Base-by-base conservation (phyloP, 2,329 filamentous ascomycete species). In the Fusarium lateritium region DNA sequence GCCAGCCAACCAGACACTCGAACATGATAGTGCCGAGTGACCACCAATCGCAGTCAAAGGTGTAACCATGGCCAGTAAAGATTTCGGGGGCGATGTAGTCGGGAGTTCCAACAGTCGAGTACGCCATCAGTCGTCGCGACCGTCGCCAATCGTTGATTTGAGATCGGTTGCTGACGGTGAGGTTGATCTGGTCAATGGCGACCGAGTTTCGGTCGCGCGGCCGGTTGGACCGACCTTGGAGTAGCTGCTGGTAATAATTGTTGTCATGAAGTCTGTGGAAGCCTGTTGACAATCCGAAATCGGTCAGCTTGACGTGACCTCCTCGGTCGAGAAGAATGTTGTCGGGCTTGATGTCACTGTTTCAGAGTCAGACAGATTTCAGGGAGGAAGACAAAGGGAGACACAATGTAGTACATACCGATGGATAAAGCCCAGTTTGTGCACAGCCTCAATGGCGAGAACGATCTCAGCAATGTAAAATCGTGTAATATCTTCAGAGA, bases 401-500 rank as follows among this genome's bases (percentile, higher is more conserved):
- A 33, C 10, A 40, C 38, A 19, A 13, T 21, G 21, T 50, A n/a
- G 7, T 19, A 79, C 91, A 73, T 85, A 97, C 94, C 96, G 94
- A 84, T 99, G 96, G 69, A 99, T 97, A 83, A 98, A 99, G 66
- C 96, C 96, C 70, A 98, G 88, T 80, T 97, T 97, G 82, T 99
- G 96, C 42, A 99, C 96, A 15, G 96, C 96, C 78, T 99, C 96
- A 72, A 99, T 98, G n/a, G 96, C 96, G 77, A 98, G 87, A 24
- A 97, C 93, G 75, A 98, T 95, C 80, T 99, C 95, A 24, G 96
- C 96, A 89, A 99, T 99, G 82, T 99, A 99, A 82, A 99, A 99
- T 19, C 96, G 90, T 31, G 96, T 99, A 72, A 99, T 98, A 73
- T 99, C 96, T 80, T 98, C 95, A 0, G 94, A 97, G 80, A 99